Percentiles rank a stretch among this genome's conserved stretches.
These are phyloP conservation scores for Aphelidium insulamus DNA, from an alignment of 371 early-diverging fungal species.

Conservation along the genomic window DNA sequence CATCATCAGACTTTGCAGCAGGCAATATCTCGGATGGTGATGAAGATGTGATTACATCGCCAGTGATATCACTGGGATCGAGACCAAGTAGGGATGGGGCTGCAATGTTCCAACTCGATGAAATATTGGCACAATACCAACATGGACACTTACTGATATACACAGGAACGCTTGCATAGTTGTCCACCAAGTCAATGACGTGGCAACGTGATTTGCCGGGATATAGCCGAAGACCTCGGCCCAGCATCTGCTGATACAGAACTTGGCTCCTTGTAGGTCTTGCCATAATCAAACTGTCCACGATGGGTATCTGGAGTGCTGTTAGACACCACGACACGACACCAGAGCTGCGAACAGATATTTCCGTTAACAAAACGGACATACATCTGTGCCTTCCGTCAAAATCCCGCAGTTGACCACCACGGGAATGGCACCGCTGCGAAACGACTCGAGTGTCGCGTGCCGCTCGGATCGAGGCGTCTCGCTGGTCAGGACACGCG, in stretches of 20 bases:
- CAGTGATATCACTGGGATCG: no score
- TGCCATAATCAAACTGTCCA: conserved; percentile 72
- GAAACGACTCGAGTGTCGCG: conserved; percentile 29
- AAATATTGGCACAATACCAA: no score
- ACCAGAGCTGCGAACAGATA: no score
- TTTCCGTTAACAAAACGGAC: no score
- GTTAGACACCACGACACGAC: no score
- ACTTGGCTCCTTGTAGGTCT: conserved; percentile 58
- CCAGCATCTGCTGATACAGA: conserved; percentile 85
- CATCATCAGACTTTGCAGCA: no score
- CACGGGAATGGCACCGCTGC: conserved; percentile 39
- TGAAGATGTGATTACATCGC: no score
- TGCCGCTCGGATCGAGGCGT: conserved; percentile 26
- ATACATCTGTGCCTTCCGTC: conserved; percentile 43
- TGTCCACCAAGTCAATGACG: conserved; percentile 77
- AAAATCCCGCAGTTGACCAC: conserved; percentile 72
- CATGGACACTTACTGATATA: no score
- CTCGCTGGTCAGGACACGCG: conserved; percentile 34
- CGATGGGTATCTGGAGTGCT: conserved; percentile 61
- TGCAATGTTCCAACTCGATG: no score
- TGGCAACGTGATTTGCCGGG: conserved; percentile 48
- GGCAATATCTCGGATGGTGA: no score
- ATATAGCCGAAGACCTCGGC: conserved; percentile 57
- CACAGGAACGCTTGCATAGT: no score
- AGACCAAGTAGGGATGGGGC: no score